phyloP scores from a whole-genome alignment of 2,329 filamentous ascomycete genomes.

The Colletotrichum tropicale region DNA sequence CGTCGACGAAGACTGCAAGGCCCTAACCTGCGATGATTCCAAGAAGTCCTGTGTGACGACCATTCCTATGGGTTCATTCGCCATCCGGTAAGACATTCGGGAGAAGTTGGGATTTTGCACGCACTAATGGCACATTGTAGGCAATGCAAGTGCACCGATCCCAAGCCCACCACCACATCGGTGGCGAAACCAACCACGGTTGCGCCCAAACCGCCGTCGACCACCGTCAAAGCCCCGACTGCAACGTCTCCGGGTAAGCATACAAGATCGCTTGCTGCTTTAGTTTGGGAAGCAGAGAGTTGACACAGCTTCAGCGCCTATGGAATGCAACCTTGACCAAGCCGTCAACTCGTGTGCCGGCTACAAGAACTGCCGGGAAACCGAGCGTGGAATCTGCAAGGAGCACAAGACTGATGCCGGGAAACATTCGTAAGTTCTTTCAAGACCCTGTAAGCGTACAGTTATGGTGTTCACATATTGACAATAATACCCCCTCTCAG shows the following conservation, averaged over 20 bases:
- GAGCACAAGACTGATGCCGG: background rate
- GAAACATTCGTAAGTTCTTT: background rate
- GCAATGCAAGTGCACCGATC: background rate
- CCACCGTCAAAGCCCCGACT: background rate
- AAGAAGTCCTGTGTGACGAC: background rate
- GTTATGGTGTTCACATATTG: background rate
- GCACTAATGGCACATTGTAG: background rate
- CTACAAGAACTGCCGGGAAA: background rate
- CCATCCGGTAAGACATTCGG: background rate
- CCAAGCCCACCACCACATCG: background rate
- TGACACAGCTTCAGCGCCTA: background rate
- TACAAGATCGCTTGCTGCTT: rapidly evolving
- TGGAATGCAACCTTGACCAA: background rate
- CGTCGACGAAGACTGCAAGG: background rate
- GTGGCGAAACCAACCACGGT: background rate
- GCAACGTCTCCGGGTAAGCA: background rate
- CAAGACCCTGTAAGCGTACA: background rate
- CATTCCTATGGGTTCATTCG: background rate
- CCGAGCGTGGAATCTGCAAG: background rate
- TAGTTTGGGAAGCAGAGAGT: background rate
- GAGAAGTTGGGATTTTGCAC: rapidly evolving
- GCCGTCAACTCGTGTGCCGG: background rate
- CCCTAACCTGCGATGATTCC: rapidly evolving
- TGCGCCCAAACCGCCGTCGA: background rate
- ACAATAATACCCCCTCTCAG: rapidly evolving